Conservation (phyloP, 371 early-diverging fungal genomes). For the Saksenaea vasiformis region DNA sequence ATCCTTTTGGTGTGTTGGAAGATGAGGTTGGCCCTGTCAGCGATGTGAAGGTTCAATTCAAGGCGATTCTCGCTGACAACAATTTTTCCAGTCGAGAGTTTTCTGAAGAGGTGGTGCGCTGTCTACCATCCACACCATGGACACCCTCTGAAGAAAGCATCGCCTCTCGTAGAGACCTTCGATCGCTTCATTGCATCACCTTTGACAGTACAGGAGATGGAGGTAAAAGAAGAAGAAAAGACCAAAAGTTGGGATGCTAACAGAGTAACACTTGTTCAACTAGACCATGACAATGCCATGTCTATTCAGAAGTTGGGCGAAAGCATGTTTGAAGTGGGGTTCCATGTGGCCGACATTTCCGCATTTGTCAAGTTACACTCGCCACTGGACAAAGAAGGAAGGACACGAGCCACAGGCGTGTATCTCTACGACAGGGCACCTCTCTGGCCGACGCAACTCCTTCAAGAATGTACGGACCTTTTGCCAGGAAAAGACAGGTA, state of each 20-base stretch:
- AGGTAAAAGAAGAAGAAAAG: conserved; percentile 47
- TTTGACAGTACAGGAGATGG: conserved; percentile 89
- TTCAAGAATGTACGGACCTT: conserved; percentile 60
- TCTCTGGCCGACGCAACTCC: conserved; percentile 91
- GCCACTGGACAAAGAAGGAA: conserved; percentile 90
- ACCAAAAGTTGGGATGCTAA: not conserved
- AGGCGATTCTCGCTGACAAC: conserved; percentile 71
- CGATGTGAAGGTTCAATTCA: conserved; percentile 65
- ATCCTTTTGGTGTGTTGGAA: conserved; percentile 74
- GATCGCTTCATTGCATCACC: conserved; percentile 71
- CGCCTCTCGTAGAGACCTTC: conserved; percentile 67
- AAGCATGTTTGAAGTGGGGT: conserved; percentile 80
- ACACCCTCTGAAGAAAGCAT: conserved; percentile 59
- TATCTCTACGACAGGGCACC: conserved; percentile 92
- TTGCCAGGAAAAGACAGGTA: conserved; percentile 28
- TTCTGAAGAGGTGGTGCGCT: conserved; percentile 54
- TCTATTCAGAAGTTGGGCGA: conserved; percentile 61
- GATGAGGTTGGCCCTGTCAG: conserved; percentile 66
- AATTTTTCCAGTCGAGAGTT: conserved; percentile 54
- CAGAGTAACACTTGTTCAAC: too few species aligned
- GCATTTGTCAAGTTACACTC: conserved; percentile 90
- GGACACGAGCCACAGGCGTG: conserved; percentile 85
- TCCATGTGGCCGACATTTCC: conserved; percentile 98
- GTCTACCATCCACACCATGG: conserved; percentile 66
- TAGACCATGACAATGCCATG: conserved; percentile 88